Base-by-base conservation (phyloP, 306 rosid genomes). In the Citrullus mucosospermus region DNA sequence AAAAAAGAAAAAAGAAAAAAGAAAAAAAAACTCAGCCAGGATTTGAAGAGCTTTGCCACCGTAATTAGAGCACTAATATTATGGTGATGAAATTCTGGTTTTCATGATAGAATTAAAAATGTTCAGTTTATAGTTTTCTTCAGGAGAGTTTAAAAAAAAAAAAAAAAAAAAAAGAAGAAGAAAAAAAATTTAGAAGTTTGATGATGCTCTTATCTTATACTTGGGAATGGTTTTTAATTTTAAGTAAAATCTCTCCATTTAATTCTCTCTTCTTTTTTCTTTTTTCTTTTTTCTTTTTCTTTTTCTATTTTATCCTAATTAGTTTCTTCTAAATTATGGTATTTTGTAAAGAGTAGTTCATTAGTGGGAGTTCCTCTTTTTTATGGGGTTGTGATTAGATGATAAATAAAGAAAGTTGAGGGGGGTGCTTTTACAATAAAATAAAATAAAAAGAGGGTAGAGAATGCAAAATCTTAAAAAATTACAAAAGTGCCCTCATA, bases 161-260 rank as follows among this genome's bases (percentile, higher is more conserved):
- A 71, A 20, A 11, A 32, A 32, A 32, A 32, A 32, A 32, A 32
- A 32, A 2, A 32, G 2, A 46, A 2, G 20, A 41, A 20, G 20
- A 44, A 69, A 17, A 10, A 66, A 55, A 55, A 75, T 36, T 75
- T 74, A 58, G 77, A 80, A 78, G 43, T 71, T 48, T 75, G 59
- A 69, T 66, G 39, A 63, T 71, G 81, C 65, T 77, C 70, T 79
- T 76, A 83, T 84, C 84, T 76, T 66, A 53, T 87, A 92, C 92
- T 72, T 81, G 88, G 82, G 85, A 85, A 86, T 84, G 86, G 80
- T 81, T 82, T 85, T 43, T 8, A 15, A 12, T 74, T 86, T 77
- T 73, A 48, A 74, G 30, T 74, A 3, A 50, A 53, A 74, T 74
- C 78, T 74, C 60, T 9, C 56, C 69, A 18, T 78, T 68, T 79